These are phyloP conservation scores for Bolboschoenus planiculmis DNA, from an alignment of 176 grass and related monocot genomes.

Conservation along the genomic window DNA sequence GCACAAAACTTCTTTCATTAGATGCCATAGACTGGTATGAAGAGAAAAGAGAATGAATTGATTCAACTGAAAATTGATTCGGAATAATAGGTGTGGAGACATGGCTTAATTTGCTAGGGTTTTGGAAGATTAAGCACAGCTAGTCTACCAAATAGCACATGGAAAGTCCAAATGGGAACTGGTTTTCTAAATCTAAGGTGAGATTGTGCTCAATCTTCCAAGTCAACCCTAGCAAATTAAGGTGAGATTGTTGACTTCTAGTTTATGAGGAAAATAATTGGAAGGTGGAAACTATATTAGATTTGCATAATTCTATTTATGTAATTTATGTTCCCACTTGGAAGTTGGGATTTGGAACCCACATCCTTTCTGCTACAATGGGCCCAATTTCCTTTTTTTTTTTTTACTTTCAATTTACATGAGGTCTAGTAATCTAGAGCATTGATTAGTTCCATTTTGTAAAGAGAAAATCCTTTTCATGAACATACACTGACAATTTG, in stretches of 20 bases:
- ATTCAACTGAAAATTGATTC: not conserved
- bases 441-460: not conserved
- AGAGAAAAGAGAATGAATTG: not conserved
- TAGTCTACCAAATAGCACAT: not conserved
- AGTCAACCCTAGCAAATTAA: too few relatives aligned
- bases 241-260: not conserved
- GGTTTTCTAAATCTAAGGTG: not conserved
- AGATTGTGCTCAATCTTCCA: too few relatives aligned
- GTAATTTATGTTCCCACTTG: not conserved
- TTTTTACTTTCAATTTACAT: not conserved
- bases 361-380: not conserved
- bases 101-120: not conserved
- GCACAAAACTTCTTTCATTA: conserved; percentile 40
- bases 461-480: not conserved
- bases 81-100: not conserved
- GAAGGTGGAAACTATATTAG: not conserved
- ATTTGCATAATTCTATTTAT: not conserved
- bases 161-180: not conserved
- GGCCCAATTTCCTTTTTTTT: not conserved
- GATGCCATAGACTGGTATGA: not conserved
- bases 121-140: not conserved
- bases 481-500: not conserved
- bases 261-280: not conserved
- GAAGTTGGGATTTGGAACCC: not conserved
- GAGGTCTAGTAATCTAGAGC: too few relatives aligned